Conservation (phyloP, 2,329 filamentous ascomycete genomes). For the Trichoderma oligosporum region DNA sequence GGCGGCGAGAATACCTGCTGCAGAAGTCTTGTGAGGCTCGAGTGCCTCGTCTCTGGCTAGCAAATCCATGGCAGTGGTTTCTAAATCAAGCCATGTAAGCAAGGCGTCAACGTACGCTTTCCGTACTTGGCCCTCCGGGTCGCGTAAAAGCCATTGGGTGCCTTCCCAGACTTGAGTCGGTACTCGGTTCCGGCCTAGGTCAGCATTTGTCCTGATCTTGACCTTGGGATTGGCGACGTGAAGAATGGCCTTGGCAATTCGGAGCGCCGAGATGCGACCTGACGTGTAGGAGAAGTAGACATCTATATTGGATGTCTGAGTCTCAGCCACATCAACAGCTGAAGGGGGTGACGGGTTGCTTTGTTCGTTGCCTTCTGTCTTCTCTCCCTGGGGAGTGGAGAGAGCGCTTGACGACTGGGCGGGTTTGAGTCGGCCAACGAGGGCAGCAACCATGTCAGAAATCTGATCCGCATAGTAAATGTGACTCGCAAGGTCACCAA, state of each 20-base stretch:
- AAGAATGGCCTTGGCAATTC: slow-evolving; percentile 77
- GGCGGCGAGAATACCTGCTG: slow-evolving; percentile 20
- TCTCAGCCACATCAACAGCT: slow-evolving; percentile 40
- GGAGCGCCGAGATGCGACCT: slow-evolving; percentile 64
- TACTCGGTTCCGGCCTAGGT: slow-evolving; percentile 69
- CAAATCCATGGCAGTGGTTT: slow-evolving; percentile 66
- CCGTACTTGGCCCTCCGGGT: slow-evolving; percentile 72
- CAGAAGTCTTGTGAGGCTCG: slow-evolving; percentile 41
- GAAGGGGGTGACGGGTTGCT: slow-evolving; percentile 30
- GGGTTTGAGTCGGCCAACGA: slow-evolving; percentile 75
- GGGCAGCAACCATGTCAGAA: slow-evolving; percentile 83
- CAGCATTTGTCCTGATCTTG: slow-evolving; percentile 55
- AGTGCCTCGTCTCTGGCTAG: slow-evolving; percentile 56
- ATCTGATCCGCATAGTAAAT: slow-evolving; percentile 97
- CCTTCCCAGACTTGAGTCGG: slow-evolving; percentile 87
- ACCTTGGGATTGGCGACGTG: slow-evolving; percentile 70
- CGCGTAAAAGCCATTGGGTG: slow-evolving; percentile 88
- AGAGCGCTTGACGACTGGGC: slow-evolving; percentile 42
- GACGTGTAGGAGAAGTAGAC: slow-evolving; percentile 51
- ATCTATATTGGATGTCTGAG: slow-evolving; percentile 43
- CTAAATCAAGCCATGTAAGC: slow-evolving; percentile 77
- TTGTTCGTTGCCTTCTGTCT: slow-evolving; percentile 40
- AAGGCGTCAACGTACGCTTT: slow-evolving; percentile 83
- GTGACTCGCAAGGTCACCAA: slow-evolving; percentile 88
- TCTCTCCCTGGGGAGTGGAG: slow-evolving; percentile 44